phyloP scores from a whole-genome alignment of 108 stramenopile species.

The Asterionellopsis glacialis region DNA sequence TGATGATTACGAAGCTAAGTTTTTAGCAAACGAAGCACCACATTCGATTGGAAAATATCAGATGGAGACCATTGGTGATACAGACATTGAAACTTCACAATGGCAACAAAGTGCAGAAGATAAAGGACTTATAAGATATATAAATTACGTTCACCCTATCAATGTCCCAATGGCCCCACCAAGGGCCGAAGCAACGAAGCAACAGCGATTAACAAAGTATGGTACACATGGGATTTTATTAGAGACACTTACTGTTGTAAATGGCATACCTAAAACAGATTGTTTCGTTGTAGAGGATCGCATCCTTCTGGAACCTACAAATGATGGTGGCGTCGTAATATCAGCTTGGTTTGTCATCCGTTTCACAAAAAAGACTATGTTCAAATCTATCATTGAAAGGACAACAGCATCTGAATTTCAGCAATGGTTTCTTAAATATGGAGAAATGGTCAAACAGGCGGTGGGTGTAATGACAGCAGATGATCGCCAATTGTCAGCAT shows the following conservation, averaged over 20 bases:
- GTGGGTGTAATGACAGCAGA: no score
- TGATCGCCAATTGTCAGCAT: no score
- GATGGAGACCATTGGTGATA: slow-evolving; percentile 43
- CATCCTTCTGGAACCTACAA: slow-evolving; percentile 37
- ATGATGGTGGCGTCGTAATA: slow-evolving; percentile 28
- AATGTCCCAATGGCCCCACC: slow-evolving; percentile 33
- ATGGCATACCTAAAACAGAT: slow-evolving; percentile 84
- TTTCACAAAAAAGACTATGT: slow-evolving; percentile 78
- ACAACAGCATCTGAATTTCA: slow-evolving; percentile 63
- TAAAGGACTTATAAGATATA: slow-evolving; percentile 21
- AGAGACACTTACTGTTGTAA: slow-evolving; percentile 67
- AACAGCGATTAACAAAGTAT: slow-evolving; percentile 53
- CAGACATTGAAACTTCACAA: slow-evolving; percentile 23
- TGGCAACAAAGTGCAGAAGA: slow-evolving; percentile 8
- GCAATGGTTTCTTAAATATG: slow-evolving; percentile 30
- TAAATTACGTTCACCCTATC: slow-evolving; percentile 25
- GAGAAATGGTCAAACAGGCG: no score
- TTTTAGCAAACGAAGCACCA: slow-evolving; percentile 64
- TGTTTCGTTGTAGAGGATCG: slow-evolving; percentile 80
- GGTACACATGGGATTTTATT: slow-evolving; percentile 50
- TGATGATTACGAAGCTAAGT: slow-evolving; percentile 45
- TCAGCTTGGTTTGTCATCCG: slow-evolving; percentile 50
- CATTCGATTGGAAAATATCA: slow-evolving; percentile 61
- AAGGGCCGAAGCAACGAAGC: slow-evolving; percentile 48
- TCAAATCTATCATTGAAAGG: slow-evolving; percentile 55